phyloP scores from a whole-genome alignment of 2,329 filamentous ascomycete species.

The Aspergillus tubingensis region DNA sequence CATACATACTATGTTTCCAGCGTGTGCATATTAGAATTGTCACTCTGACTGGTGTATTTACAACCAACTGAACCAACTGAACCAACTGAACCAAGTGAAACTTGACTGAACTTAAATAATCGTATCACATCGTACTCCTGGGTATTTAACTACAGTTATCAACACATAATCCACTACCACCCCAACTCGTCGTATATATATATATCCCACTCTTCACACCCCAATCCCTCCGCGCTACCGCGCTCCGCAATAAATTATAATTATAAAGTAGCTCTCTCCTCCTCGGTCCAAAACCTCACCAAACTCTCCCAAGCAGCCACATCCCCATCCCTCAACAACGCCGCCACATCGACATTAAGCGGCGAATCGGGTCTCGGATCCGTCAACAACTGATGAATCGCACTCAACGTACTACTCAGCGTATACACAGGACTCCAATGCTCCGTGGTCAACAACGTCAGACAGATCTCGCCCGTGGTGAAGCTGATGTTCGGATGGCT shows the following conservation, averaged over 20 bases:
- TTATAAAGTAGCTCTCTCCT: conserved; percentile 39
- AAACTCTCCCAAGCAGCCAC: conserved; percentile 48
- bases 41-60: not conserved
- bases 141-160: too few relatives aligned
- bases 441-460: conserved; percentile 73
- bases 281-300: conserved; percentile 50
- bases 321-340: conserved; percentile 49
- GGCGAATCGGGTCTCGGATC: conserved; percentile 51
- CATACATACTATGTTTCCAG: conserved; percentile 2
- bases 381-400: conserved; percentile 50
- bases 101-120: too few relatives aligned
- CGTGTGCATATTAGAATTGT: conserved; percentile 9
- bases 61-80: not conserved
- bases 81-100: not conserved
- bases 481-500: conserved; percentile 80
- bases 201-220: too few relatives aligned
- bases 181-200: not conserved
- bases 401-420: conserved; percentile 54
- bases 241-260: too few relatives aligned
- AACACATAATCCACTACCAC: not conserved
- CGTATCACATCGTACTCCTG: too few relatives aligned
- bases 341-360: conserved; percentile 52
- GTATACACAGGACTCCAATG: conserved; percentile 87
- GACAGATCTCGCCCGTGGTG: conserved; percentile 84
- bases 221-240: too few relatives aligned